A percentile compares a stretch with the other conserved stretches of the same genome.
These are phyloP conservation scores for Trichosporon inkin DNA, from an alignment of 1,284 basidiomycete genomes.

Conservation along the genomic window DNA sequence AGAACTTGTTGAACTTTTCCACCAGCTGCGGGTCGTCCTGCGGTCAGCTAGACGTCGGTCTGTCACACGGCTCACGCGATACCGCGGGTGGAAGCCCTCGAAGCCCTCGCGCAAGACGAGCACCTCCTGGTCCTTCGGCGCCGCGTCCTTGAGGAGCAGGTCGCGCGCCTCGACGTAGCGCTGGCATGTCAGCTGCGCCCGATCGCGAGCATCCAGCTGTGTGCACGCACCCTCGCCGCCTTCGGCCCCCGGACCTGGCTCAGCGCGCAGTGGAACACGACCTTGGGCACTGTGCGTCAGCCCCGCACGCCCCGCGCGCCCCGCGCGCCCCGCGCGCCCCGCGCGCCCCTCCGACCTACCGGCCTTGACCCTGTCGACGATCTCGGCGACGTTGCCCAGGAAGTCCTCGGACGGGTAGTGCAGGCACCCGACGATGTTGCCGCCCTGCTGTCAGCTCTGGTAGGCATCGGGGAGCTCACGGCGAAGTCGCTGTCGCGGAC, in stretches of 20 bases:
- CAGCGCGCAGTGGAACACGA: slow-evolving; percentile 50
- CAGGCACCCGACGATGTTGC: slow-evolving; percentile 47
- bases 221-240: slow-evolving; percentile 40
- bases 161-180: slow-evolving; percentile 47
- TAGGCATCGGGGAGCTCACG: slow-evolving; percentile 26
- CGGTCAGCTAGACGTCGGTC: slow-evolving; percentile 9
- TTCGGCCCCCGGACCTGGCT: slow-evolving; percentile 50
- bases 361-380: slow-evolving; percentile 37
- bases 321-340: too few species aligned
- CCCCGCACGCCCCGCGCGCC: too few species aligned
- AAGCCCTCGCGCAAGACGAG: slow-evolving; percentile 27
- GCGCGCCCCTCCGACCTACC: slow-evolving; percentile 27
- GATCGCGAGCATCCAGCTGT: neutral
- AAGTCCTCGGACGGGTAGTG: slow-evolving; percentile 46
- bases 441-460: slow-evolving; percentile 36
- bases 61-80: slow-evolving; percentile 29
- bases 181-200: slow-evolving; percentile 18
- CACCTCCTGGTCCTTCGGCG: slow-evolving; percentile 38
- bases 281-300: slow-evolving; percentile 38
- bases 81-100: slow-evolving; percentile 24
- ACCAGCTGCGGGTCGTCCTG: slow-evolving; percentile 47
- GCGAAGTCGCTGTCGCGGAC: slow-evolving; percentile 48
- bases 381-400: slow-evolving; percentile 35
- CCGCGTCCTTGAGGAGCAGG: slow-evolving; percentile 23
- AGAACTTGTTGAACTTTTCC: slow-evolving; percentile 50